phyloP scores from a whole-genome alignment of 345 rosid species.

The Aurinia saxatilis region DNA sequence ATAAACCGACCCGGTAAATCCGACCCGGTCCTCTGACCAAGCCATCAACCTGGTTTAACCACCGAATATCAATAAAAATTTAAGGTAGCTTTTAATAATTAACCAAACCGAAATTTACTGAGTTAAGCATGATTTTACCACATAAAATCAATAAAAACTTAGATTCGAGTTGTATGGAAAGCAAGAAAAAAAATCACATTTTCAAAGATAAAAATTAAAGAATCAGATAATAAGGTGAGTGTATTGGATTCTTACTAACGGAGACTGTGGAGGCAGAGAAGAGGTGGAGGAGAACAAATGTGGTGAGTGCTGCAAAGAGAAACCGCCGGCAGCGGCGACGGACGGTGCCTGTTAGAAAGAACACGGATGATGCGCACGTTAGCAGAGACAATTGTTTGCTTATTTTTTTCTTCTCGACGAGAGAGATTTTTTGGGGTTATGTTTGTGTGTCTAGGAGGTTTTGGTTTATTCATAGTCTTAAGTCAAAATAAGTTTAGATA shows the following conservation, averaged over 20 bases:
- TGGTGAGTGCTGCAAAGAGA: slow-evolving; percentile 28
- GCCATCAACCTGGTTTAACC: slow-evolving; percentile 30
- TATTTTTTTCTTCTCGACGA: neutral
- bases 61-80: too few relatives aligned
- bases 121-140: neutral
- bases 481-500: slow-evolving; percentile 21
- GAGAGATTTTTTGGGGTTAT: slow-evolving; percentile 11
- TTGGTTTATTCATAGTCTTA: slow-evolving; percentile 25
- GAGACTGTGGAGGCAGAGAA: slow-evolving; percentile 30
- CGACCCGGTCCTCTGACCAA: slow-evolving; percentile 24
- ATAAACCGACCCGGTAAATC: slow-evolving; percentile 16
- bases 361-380: slow-evolving; percentile 9
- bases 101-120: neutral
- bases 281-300: slow-evolving; percentile 53
- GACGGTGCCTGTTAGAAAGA: slow-evolving; percentile 44
- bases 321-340: slow-evolving; percentile 35
- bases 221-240: too few relatives aligned
- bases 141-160: neutral
- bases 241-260: neutral
- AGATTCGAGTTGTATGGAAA: neutral
- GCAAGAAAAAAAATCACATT: neutral
- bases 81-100: neutral
- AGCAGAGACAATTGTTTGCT: slow-evolving; percentile 10
- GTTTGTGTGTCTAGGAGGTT: slow-evolving; percentile 12
- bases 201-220: neutral